Percentiles rank a stretch among this genome's conserved stretches.
These are phyloP conservation scores for Colletotrichum costaricense DNA, from an alignment of 2,329 filamentous ascomycete species.

Conservation along the genomic window DNA sequence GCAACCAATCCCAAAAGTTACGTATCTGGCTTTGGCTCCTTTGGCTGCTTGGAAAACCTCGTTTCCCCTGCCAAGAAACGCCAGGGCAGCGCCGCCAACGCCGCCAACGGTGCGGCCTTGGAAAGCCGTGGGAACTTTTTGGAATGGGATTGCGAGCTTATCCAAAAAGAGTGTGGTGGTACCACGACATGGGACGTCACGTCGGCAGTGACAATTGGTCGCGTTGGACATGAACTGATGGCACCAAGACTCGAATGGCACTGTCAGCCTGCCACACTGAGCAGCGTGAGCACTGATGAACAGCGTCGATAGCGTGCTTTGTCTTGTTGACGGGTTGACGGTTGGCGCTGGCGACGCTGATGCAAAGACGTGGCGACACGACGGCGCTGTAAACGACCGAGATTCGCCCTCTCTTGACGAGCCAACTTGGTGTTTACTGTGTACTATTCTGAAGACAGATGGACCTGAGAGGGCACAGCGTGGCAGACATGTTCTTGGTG, in stretches of 20 bases:
- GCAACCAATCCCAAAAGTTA: background rate
- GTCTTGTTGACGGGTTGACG: conserved; percentile 3
- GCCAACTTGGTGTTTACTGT: background rate
- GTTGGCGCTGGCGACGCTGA: background rate
- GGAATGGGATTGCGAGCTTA: conserved; percentile 1
- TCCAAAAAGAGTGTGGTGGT: conserved; percentile 24
- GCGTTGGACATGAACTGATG: background rate
- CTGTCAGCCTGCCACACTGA: background rate
- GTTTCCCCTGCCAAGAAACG: conserved; percentile 25
- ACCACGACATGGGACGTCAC: background rate
- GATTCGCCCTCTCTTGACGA: background rate
- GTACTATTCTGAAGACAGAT: background rate
- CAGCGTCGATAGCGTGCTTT: background rate
- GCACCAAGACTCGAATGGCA: background rate
- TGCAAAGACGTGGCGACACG: background rate
- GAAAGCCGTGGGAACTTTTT: conserved; percentile 16
- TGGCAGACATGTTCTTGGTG: background rate
- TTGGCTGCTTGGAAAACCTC: background rate
- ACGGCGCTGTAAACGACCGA: background rate
- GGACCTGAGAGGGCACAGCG: background rate
- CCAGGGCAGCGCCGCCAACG: background rate
- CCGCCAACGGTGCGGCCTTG: conserved; percentile 27
- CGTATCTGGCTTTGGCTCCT: background rate
- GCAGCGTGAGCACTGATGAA: conserved; percentile 6
- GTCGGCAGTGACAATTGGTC: conserved; percentile 27